Evolutionary conservation across 2,329 filamentous ascomycete species (phyloP).

Genomic region (Immersiporthe knoxdaviesiana): DNA sequence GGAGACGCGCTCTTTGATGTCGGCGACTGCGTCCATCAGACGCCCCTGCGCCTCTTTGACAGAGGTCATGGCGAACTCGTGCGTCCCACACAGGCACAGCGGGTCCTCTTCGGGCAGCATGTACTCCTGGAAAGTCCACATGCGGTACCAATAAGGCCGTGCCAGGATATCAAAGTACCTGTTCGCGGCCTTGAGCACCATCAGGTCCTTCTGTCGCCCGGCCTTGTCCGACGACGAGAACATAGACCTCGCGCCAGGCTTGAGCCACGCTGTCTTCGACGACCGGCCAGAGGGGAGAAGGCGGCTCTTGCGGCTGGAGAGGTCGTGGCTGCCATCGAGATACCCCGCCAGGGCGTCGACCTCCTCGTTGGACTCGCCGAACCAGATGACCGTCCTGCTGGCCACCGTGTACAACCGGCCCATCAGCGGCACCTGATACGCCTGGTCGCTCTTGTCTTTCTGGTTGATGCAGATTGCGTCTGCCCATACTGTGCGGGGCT

Average conservation of each 20-base stretch:
- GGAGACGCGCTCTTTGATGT: constrained; percentile 3
- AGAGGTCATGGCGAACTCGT: not conserved
- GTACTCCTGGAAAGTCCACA: constrained; percentile 21
- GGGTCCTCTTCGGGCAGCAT: constrained; percentile 12
- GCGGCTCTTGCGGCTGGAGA: not conserved
- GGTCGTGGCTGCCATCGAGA: not conserved
- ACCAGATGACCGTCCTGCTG: constrained; percentile 12
- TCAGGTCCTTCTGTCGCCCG: constrained; percentile 1
- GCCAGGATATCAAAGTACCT: constrained; percentile 10
- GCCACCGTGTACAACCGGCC: constrained; percentile 8
- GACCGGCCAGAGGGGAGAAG: not conserved
- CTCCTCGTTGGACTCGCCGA: constrained; percentile 15
- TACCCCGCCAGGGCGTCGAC: not conserved
- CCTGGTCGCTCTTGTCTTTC: not conserved
- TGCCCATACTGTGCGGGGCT: constrained; percentile 32
- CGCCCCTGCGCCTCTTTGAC: not conserved
- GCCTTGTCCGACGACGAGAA: not conserved
- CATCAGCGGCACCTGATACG: constrained; percentile 18
- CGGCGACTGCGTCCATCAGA: not conserved
- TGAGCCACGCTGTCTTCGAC: not conserved
- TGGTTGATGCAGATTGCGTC: constrained; percentile 35
- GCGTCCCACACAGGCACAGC: constrained; percentile 10
- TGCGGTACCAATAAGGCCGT: constrained; percentile 9
- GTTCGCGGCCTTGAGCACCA: not conserved
- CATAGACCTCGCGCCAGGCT: not conserved